A percentile compares a stretch with the other conserved stretches of the same genome.
These are phyloP conservation scores for Cardamine chenopodiifolia DNA, from an alignment of 345 rosid species.

Conservation along the genomic window DNA sequence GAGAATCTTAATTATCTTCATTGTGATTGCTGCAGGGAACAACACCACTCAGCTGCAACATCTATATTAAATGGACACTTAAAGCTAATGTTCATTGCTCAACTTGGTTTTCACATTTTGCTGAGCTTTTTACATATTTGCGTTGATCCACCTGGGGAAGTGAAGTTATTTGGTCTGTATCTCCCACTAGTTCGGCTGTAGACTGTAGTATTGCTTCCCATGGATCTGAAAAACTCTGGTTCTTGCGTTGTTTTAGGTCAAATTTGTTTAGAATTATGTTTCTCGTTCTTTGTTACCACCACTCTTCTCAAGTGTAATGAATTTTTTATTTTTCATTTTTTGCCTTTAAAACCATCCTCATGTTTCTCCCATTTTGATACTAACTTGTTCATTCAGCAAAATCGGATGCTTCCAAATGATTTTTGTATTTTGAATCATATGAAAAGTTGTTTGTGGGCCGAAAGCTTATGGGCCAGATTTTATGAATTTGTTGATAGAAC, in stretches of 20 bases:
- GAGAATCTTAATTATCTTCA: background rate
- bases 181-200: conserved; percentile 8
- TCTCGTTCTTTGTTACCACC: background rate
- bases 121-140: conserved; percentile 23
- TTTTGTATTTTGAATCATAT: background rate
- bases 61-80: conserved; percentile 40
- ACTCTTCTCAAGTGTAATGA: conserved; percentile 16
- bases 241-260: conserved; percentile 1
- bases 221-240: conserved; percentile 10
- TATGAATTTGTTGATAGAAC: too few species aligned
- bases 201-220: background rate
- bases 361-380: background rate
- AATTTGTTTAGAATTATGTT: conserved; percentile 14
- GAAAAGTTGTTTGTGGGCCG: background rate
- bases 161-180: background rate
- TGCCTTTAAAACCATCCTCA: background rate
- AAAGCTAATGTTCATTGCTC: conserved; percentile 38
- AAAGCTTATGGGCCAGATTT: background rate
- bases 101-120: conserved; percentile 30
- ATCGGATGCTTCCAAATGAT: background rate
- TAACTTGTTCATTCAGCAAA: background rate
- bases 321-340: too few species aligned
- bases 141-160: background rate
- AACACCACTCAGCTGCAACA: conserved; percentile 45
- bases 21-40: conserved; percentile 46